These are phyloP conservation scores for Oryza glumipatula DNA, from an alignment of 176 grass and related monocot species.

Conservation along the genomic window DNA sequence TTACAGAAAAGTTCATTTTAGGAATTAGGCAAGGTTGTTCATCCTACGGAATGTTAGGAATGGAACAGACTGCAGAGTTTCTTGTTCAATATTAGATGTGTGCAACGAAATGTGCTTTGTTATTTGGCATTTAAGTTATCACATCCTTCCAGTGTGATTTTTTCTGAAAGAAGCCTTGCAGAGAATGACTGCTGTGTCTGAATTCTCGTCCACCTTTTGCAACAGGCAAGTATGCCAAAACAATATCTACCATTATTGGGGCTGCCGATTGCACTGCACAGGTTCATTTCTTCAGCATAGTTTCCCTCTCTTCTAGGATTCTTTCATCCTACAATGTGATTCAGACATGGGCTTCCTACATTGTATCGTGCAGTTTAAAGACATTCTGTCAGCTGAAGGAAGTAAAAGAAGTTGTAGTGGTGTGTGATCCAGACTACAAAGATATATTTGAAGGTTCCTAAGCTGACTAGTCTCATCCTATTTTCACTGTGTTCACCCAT, in stretches of 20 bases:
- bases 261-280: slow-evolving; percentile 89
- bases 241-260: slow-evolving; percentile 89
- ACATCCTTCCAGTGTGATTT: background rate
- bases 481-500: slow-evolving; percentile 25
- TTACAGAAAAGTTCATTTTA: background rate
- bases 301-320: background rate
- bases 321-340: slow-evolving; percentile 3
- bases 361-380: slow-evolving; percentile 58
- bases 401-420: slow-evolving; percentile 98
- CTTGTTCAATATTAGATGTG: background rate
- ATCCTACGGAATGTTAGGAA: background rate
- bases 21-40: background rate
- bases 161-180: background rate
- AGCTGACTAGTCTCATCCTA: slow-evolving; percentile 8
- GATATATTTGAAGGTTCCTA: slow-evolving; percentile 90
- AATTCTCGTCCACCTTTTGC: slow-evolving; percentile 27
- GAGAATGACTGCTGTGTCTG: slow-evolving; percentile 20
- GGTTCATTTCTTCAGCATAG: slow-evolving; percentile 46
- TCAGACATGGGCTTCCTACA: slow-evolving; percentile 24
- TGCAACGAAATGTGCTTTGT: background rate
- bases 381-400: slow-evolving; percentile 81
- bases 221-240: slow-evolving; percentile 93
- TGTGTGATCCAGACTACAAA: slow-evolving; percentile 86
- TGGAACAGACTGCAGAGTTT: no score
- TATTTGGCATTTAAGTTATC: background rate